A percentile compares a stretch with the other conserved stretches of the same genome.
Evolutionary conservation across 305 asterid genomes (phyloP).

Genomic region (Coffea humblotiana): DNA sequence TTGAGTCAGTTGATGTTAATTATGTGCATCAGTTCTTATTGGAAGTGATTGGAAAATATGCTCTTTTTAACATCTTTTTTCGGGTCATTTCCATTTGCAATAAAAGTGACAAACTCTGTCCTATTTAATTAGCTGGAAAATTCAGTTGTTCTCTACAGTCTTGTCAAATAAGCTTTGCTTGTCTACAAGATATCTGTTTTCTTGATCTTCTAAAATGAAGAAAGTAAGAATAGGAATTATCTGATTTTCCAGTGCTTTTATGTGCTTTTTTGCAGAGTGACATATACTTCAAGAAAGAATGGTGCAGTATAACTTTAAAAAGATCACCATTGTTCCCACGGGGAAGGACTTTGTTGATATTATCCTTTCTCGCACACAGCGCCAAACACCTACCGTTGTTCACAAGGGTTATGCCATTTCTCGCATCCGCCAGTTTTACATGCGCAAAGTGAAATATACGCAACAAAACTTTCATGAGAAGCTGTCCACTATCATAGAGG

Average conservation of each 20-base stretch:
- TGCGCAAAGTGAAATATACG: slow-evolving; percentile 93
- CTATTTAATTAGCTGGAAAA: background rate
- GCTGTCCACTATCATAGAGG: slow-evolving; percentile 82
- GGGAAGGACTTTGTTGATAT: slow-evolving; percentile 93
- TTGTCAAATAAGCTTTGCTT: background rate
- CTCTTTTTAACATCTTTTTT: background rate
- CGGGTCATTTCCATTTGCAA: background rate
- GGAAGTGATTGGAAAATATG: background rate
- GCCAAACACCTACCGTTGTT: slow-evolving; percentile 92
- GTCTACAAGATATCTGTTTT: background rate
- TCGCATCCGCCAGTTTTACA: slow-evolving; percentile 89
- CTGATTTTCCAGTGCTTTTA: background rate
- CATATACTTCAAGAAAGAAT: slow-evolving; percentile 33
- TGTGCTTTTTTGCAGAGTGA: slow-evolving; percentile 8
- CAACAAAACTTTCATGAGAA: slow-evolving; percentile 82
- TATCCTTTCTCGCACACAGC: slow-evolving; percentile 89
- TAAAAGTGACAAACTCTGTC: no score
- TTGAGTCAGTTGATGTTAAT: background rate
- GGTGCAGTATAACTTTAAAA: slow-evolving; percentile 97
- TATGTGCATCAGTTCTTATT: background rate
- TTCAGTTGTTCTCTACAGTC: background rate
- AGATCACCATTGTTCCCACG: slow-evolving; percentile 78
- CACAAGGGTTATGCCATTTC: slow-evolving; percentile 96
- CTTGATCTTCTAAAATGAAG: no score
- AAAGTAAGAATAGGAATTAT: background rate